Evolutionary conservation across 139 green algal genomes (phyloP), one percentile per base, ranked within the genome.

Genomic region (Micractinium sp.): DNA sequence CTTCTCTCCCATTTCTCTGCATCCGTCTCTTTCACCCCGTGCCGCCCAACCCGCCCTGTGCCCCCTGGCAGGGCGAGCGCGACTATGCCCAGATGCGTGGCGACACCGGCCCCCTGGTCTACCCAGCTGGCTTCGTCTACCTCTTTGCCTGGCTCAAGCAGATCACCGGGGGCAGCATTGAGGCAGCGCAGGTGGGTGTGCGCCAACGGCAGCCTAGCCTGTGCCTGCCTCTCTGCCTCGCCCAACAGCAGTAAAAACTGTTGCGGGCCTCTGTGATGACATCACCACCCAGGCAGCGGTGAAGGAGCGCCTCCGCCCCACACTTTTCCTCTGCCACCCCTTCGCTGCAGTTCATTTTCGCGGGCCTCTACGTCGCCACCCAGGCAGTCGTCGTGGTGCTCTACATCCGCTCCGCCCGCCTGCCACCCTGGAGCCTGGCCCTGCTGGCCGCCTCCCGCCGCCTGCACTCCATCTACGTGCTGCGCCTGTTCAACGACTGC

Each of bases 401-500:
- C 29, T 97, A 96, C 87, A 89, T 95, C 27, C 56, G 82, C 19
- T 74, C 77, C 29, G 67, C 86, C 16, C 74, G 89, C 18, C 90
- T 98, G 23, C 96, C 96, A 39, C 95, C 96, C 5, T 97, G 94
- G 93, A 85, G 89, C 35, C 85, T 98, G 77, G 61, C 76, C 18
- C 88, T 98, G 82, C 93, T 98, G 86, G 94, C 88, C 75, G 87
- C 95, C 3, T 98, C 95, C 29, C 97, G 97, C 89, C 90, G 96
- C 27, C 23, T 98, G 39, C 96, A 98, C 89, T 97, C 93, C 67
- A 97, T 98, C 79, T 98, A 94, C 87, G 29, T 98, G 3, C 94
- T 98, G 53, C 93, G 96, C 61, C 91, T 98, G 56, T 98, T 98
- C 93, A 98, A 98, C 81, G 96, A 98, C 92, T 94, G 96, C 91